Evolutionary conservation across 2,329 filamentous ascomycete genomes (phyloP).

Genomic region (Monascus ruber): DNA sequence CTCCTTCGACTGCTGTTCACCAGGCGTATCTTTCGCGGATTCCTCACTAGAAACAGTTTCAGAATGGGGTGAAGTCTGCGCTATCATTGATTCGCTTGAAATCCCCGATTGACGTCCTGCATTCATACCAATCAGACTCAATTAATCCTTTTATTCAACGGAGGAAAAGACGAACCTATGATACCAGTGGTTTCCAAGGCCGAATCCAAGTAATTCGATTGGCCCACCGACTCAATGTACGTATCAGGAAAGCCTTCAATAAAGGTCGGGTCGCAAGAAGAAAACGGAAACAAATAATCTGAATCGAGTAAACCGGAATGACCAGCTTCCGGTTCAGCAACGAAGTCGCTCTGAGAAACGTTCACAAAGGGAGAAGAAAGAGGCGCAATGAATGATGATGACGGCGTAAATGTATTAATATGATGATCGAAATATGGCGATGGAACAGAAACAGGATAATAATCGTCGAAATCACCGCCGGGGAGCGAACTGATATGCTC

Average conservation of each 20-base stretch:
- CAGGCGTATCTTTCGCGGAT: not conserved
- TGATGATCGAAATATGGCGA: not conserved
- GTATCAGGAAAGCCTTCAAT: not conserved
- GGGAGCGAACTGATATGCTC: not conserved
- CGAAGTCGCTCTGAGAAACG: not conserved
- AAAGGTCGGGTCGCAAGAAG: not conserved
- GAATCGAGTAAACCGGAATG: not conserved
- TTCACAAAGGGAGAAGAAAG: not conserved
- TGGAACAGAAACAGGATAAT: not conserved
- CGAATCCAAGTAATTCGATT: not conserved
- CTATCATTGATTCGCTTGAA: not conserved
- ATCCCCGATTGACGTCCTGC: not conserved
- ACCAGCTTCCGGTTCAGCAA: not conserved
- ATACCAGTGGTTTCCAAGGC: not conserved
- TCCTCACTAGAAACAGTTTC: not conserved
- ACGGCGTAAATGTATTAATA: not conserved
- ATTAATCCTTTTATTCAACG: not conserved
- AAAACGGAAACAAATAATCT: not conserved
- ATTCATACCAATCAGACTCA: not conserved
- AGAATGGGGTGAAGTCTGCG: not conserved
- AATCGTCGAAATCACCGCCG: not conserved
- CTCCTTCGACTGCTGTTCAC: constrained; percentile 1
- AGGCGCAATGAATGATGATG: not conserved
- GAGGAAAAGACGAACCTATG: not conserved
- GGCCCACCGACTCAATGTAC: not conserved